Percentiles rank a stretch among this genome's conserved stretches.
These are phyloP conservation scores for Sporothrix variecibatus DNA, from an alignment of 2,329 filamentous ascomycete genomes.

Conservation along the genomic window DNA sequence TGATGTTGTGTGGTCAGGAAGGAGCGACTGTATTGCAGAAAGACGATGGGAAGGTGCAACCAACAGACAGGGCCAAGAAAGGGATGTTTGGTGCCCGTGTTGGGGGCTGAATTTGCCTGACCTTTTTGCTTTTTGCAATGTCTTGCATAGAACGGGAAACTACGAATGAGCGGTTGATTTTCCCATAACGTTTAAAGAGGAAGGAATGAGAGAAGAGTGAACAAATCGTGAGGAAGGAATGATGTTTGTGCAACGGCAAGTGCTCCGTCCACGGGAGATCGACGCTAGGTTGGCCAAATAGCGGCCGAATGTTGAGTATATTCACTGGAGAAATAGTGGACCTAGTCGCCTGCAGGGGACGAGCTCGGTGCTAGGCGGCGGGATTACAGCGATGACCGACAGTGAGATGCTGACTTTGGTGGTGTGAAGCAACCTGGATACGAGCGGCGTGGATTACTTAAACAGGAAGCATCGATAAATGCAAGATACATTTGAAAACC, in stretches of 20 bases:
- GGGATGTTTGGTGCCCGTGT: neutral
- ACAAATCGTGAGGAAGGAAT: neutral
- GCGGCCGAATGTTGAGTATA: neutral
- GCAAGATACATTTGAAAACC: too few species aligned
- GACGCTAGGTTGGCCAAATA: neutral
- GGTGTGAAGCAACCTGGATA: neutral
- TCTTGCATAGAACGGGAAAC: neutral
- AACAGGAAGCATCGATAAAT: neutral
- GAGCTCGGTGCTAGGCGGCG: neutral
- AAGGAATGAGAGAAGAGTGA: constrained; percentile 8
- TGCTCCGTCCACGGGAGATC: neutral
- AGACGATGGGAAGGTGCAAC: neutral
- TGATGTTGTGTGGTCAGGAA: neutral
- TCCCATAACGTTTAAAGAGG: neutral
- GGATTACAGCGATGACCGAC: neutral
- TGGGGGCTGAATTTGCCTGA: neutral
- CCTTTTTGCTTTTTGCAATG: neutral
- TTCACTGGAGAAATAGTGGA: neutral
- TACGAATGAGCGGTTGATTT: neutral
- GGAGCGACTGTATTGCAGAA: neutral
- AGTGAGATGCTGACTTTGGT: neutral
- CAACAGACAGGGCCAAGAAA: constrained; percentile 4
- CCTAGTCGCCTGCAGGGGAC: neutral
- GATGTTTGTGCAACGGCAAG: neutral
- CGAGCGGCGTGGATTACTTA: neutral